phyloP scores from a whole-genome alignment of 202 grass and related monocot genomes.

The Hordeum pubiflorum region DNA sequence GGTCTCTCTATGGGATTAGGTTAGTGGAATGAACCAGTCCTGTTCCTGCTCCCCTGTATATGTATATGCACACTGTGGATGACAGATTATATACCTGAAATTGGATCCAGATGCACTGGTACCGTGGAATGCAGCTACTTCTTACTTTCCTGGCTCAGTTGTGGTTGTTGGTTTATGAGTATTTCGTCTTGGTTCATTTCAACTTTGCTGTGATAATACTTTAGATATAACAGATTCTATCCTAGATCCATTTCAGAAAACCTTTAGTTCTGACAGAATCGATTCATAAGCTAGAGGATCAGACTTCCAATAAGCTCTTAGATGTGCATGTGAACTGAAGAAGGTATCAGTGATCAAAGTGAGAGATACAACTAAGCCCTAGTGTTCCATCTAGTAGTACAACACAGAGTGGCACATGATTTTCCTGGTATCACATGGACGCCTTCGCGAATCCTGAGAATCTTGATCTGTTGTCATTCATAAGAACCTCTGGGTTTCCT shows the following conservation, averaged over 20 bases:
- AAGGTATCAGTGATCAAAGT: background rate
- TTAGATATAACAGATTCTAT: background rate
- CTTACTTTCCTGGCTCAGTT: background rate
- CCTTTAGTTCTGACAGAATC: background rate
- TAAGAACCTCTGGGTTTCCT: constrained; percentile 58
- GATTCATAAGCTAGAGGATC: background rate
- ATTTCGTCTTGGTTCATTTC: background rate
- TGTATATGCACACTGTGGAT: background rate
- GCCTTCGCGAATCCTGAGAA: constrained; percentile 71
- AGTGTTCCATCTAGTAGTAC: background rate
- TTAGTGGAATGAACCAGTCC: background rate
- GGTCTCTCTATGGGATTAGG: background rate
- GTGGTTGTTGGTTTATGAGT: background rate
- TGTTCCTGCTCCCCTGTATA: background rate
- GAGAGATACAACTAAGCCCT: background rate
- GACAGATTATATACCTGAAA: background rate
- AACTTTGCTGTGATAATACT: background rate
- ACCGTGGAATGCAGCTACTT: background rate
- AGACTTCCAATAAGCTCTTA: background rate
- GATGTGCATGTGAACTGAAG: background rate
- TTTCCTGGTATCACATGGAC: constrained; percentile 50
- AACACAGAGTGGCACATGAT: background rate
- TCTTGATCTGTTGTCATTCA: constrained; percentile 47
- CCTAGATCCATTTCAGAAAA: background rate
- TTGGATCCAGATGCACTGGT: background rate